Evolutionary conservation across 139 green algal genomes (phyloP).

Genomic region (Eudorina sp.): DNA sequence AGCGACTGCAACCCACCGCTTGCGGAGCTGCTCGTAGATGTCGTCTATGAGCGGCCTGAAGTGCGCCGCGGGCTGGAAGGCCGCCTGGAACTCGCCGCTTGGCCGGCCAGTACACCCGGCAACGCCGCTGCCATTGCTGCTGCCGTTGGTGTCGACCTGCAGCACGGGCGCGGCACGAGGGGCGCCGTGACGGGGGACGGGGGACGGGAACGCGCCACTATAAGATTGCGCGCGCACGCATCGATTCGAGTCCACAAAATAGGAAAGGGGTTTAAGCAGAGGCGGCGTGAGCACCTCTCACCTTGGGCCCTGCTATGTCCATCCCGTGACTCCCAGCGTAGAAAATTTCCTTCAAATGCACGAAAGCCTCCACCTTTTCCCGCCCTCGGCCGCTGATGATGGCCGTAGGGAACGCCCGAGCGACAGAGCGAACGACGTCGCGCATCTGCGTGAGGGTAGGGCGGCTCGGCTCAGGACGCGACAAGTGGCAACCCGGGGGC

Average conservation of each 20-base stretch:
- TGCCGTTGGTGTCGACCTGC: constrained; percentile 3
- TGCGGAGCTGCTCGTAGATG: constrained; percentile 70
- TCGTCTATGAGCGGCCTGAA: constrained; percentile 89
- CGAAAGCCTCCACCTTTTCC: constrained; percentile 95
- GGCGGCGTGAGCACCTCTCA: constrained; percentile 17
- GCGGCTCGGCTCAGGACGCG: background rate
- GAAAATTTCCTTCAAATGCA: constrained; percentile 93
- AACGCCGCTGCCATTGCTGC: background rate
- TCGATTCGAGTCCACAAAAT: background rate
- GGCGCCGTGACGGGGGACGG: background rate
- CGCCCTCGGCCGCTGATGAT: constrained; percentile 94
- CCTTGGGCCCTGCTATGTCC: constrained; percentile 92
- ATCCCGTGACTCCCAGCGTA: constrained; percentile 98
- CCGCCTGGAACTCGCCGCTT: background rate
- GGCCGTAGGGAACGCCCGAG: constrained; percentile 90
- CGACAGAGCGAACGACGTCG: constrained; percentile 79
- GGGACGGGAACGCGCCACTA: background rate
- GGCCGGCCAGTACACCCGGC: background rate
- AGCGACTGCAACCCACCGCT: constrained; percentile 58
- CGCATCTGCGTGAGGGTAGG: constrained; percentile 75
- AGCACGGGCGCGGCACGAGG: background rate
- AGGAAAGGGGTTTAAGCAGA: background rate
- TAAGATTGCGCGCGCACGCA: background rate
- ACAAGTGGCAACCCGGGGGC: background rate
- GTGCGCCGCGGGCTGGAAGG: constrained; percentile 88